Percentiles rank a stretch among this genome's conserved stretches.
Conservation (phyloP, 768 basidiomycete species). For the Sarcodon sp. region DNA sequence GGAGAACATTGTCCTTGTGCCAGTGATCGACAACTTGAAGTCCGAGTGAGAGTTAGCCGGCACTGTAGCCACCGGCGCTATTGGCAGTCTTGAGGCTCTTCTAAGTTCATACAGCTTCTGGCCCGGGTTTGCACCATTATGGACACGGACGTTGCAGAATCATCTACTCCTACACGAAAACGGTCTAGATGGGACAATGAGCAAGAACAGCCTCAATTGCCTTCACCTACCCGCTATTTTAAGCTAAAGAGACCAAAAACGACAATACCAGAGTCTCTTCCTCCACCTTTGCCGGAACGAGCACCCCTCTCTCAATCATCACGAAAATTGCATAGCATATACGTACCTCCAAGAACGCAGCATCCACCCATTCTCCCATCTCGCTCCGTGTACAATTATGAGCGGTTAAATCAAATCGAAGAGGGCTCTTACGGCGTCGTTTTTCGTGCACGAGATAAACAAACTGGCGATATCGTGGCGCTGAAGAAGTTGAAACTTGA, state of each 20-base stretch:
- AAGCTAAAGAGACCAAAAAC: slow-evolving; percentile 28
- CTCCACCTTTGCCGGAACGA: slow-evolving; percentile 7
- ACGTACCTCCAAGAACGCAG: slow-evolving; percentile 60
- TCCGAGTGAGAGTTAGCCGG: not conserved
- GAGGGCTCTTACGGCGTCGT: slow-evolving; percentile 98
- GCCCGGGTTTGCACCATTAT: not conserved
- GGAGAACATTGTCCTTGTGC: slow-evolving; percentile 3
- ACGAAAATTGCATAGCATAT: slow-evolving; percentile 38
- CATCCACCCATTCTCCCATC: slow-evolving; percentile 80
- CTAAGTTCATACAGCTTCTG: not conserved
- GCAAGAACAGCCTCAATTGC: slow-evolving; percentile 30
- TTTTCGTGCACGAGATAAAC: slow-evolving; percentile 89
- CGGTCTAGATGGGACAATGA: slow-evolving; percentile 62
- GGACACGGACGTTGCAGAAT: slow-evolving; percentile 11
- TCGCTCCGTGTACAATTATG: slow-evolving; percentile 89
- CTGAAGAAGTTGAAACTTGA: slow-evolving; percentile 97
- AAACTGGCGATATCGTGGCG: slow-evolving; percentile 92
- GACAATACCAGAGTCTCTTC: slow-evolving; percentile 11
- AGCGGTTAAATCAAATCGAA: slow-evolving; percentile 93
- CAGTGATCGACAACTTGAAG: not conserved
- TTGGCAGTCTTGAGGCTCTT: not conserved
- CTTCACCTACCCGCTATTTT: slow-evolving; percentile 39
- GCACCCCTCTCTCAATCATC: slow-evolving; percentile 6
- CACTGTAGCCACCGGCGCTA: no score
- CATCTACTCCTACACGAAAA: slow-evolving; percentile 52